Evolutionary conservation across 257 asterid species (phyloP).

Genomic region (Solanum stenotomum): DNA sequence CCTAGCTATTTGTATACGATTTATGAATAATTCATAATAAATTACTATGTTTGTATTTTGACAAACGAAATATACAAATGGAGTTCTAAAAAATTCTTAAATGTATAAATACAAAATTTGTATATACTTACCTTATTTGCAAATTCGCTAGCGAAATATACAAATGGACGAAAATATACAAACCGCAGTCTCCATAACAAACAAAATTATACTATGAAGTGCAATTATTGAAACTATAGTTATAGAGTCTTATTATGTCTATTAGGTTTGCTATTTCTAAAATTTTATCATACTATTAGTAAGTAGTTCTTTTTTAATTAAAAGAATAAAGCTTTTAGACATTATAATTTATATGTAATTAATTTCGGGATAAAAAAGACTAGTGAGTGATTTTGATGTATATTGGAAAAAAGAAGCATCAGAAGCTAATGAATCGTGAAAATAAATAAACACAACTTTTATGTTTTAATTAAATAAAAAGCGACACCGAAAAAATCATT

Average conservation of each 20-base stretch:
- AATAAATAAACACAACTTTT: background rate
- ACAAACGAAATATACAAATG: too few species aligned
- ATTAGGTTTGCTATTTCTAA: background rate
- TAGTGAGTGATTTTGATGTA: background rate
- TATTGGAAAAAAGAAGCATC: background rate
- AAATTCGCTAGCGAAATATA: too few species aligned
- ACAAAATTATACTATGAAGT: too few species aligned
- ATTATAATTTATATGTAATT: too few species aligned
- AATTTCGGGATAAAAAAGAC: too few species aligned
- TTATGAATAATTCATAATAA: too few species aligned
- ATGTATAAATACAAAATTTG: background rate
- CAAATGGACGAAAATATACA: too few species aligned
- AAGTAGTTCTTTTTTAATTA: background rate
- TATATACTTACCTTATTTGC: too few species aligned
- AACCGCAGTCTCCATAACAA: background rate
- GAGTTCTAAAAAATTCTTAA: too few species aligned
- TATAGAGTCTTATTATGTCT: background rate
- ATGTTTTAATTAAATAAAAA: background rate
- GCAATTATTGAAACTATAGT: background rate
- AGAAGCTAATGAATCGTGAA: background rate
- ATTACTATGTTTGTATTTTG: too few species aligned
- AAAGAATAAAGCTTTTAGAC: background rate
- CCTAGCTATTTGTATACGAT: too few species aligned
- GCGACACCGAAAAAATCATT: background rate
- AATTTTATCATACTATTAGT: too few species aligned